These are phyloP conservation scores for Blastocystis sp. DNA, from an alignment of 352 stramenopile genomes.

Conservation along the genomic window DNA sequence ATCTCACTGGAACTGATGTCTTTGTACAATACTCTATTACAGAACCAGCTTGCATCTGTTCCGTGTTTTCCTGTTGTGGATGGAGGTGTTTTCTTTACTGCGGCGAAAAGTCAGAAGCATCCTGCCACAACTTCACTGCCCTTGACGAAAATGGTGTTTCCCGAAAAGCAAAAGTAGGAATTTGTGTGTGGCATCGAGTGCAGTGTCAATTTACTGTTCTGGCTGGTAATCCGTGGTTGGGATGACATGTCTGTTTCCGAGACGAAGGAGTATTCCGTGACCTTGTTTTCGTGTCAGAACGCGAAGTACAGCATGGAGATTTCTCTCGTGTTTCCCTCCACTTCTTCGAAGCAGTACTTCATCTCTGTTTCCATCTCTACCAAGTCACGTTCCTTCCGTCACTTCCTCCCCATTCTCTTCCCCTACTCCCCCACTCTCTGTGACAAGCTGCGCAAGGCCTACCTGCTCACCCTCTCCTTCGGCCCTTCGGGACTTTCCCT, in stretches of 20 bases:
- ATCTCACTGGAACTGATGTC: not conserved
- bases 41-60: not conserved
- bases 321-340: not conserved
- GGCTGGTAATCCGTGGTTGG: not conserved
- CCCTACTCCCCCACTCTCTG: not conserved
- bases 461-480: conserved; percentile 34
- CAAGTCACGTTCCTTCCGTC: not conserved
- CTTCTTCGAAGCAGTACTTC: not conserved
- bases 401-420: conserved; percentile 14
- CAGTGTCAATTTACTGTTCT: conserved; percentile 1
- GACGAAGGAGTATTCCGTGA: not conserved
- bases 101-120: not conserved
- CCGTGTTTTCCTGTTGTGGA: not conserved
- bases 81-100: not conserved
- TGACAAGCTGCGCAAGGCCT: not conserved
- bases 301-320: conserved; percentile 1
- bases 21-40: not conserved
- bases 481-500: not conserved
- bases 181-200: not conserved
- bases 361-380: not conserved
- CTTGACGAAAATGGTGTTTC: not conserved
- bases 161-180: not conserved
- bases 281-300: not conserved
- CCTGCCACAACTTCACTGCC: not conserved
- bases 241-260: not conserved